Percentiles rank a stretch among this genome's conserved stretches.
Evolutionary conservation across 495 filamentous ascomycete species (phyloP).

Genomic region (Chaetomium cochliodes): DNA sequence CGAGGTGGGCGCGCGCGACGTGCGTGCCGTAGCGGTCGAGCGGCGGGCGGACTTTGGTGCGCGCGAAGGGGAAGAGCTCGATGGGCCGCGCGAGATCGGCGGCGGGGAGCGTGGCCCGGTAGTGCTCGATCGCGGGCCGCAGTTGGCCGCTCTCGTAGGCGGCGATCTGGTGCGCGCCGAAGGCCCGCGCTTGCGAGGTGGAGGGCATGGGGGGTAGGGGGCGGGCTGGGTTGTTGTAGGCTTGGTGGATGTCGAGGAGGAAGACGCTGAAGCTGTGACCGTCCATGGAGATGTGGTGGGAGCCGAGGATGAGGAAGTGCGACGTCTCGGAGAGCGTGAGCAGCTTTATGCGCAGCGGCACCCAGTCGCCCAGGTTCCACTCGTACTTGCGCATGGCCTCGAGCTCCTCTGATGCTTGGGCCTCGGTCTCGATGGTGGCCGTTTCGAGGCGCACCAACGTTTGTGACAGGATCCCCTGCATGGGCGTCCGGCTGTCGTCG

Average conservation of each 20-base stretch:
- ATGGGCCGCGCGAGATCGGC: background rate
- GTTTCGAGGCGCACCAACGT: conserved; percentile 20
- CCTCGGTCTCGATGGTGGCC: background rate
- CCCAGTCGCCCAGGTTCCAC: conserved; percentile 26
- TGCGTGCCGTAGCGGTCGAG: background rate
- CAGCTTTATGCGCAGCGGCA: conserved; percentile 24
- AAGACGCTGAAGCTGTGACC: conserved; percentile 27
- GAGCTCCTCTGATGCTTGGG: conserved; percentile 7
- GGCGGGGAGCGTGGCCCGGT: background rate
- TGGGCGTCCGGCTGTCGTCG: conserved; percentile 16
- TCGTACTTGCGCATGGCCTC: conserved; percentile 17
- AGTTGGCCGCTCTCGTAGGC: background rate
- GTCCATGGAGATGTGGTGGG: conserved; percentile 37
- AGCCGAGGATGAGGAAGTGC: conserved; percentile 29
- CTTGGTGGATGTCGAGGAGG: conserved; percentile 16
- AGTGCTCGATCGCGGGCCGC: background rate
- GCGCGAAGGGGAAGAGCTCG: background rate
- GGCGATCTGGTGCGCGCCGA: background rate
- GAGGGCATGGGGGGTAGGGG: background rate
- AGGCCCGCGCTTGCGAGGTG: background rate
- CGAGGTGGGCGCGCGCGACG: background rate
- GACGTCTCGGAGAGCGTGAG: conserved; percentile 14
- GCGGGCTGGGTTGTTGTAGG: conserved; percentile 14
- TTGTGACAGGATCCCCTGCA: conserved; percentile 22
- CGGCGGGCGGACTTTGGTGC: background rate